Evolutionary conservation across 495 filamentous ascomycete species (phyloP), one percentile per base, ranked within the genome.

Genomic region (Annulohypoxylon stygium): DNA sequence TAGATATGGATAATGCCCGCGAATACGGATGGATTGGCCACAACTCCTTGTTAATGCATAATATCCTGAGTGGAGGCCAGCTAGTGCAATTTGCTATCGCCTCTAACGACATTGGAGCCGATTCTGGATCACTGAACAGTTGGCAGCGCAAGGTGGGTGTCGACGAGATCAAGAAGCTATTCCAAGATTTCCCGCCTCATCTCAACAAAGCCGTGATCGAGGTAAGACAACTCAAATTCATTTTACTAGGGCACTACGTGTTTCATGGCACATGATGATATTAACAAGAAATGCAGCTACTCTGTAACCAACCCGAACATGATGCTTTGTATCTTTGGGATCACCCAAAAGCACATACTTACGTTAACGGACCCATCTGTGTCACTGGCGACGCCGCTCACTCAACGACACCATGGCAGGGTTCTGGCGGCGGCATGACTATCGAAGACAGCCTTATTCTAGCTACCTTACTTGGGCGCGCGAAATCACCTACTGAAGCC

Each of bases 361-460:
- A 79, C 41, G 65, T 66, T 9, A 67, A 58, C 8, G 75, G 71
- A n/a, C 69, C 74, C 0, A 45, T 77, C 0, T 76, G 78, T 10
- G 50, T 85, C 14, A 77, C 82, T 36, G 83, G 82, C 39, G 81
- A 86, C 50, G 81, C 83, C 0, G 83, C 83, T 0, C 83, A 86
- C 65, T 80, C 82, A 4, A 80, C 79, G 48, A 69, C 77, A 0
- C 81, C 78, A 0, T 79, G 47, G 58, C 80, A 83, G 33, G 82
- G 76, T 14, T 76, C 78, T 4, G 82, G 80, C 11, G 81, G 77
- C 1, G 75, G 70, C 16, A 81, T 82, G 61, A 77, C 80, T 3
- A 75, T 82, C 26, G 82, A 84, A 67, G 81, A 83, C 61, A 81
- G 73, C 0, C 70, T 77, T 5, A 65, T 83, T 36, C 70, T 84